Evolutionary conservation across 208 protist species (phyloP).

Genomic region (Phytomonas francai): DNA sequence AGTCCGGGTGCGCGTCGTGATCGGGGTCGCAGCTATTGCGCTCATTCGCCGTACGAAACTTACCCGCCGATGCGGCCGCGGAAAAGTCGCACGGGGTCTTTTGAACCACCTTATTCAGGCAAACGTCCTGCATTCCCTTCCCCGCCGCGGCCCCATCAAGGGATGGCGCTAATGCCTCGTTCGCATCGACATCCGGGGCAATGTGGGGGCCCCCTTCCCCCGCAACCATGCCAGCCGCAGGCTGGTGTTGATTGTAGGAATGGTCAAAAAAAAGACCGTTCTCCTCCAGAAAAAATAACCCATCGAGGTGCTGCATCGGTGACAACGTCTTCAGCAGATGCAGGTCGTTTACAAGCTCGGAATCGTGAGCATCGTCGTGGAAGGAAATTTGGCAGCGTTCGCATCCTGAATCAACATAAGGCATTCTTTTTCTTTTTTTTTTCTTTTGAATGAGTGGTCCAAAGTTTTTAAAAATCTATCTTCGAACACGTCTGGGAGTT

Average conservation of each 20-base stretch:
- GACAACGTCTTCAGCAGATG: not conserved
- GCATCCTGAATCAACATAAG: not conserved
- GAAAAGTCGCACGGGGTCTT: not conserved
- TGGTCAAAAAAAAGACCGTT: not conserved
- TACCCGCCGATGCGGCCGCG: not conserved
- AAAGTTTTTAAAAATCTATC: not conserved
- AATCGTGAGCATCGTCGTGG: not conserved
- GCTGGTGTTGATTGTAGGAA: not conserved
- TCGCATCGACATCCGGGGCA: not conserved
- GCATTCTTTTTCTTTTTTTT: not conserved
- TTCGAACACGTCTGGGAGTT: not conserved
- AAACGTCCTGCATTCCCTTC: not conserved
- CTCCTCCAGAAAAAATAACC: not conserved
- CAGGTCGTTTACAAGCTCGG: not conserved
- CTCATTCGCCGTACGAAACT: not conserved
- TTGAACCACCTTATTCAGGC: not conserved
- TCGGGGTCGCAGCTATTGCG: not conserved
- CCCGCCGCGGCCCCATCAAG: not conserved
- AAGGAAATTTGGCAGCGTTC: not conserved
- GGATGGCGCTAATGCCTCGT: not conserved
- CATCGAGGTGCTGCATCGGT: not conserved
- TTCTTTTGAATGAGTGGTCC: too few species aligned
- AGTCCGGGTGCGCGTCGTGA: conserved; percentile 7
- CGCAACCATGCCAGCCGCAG: not conserved
- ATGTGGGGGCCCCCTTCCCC: not conserved